These are phyloP conservation scores for Mrakia gelida DNA, from an alignment of 768 basidiomycete genomes.

Conservation along the genomic window DNA sequence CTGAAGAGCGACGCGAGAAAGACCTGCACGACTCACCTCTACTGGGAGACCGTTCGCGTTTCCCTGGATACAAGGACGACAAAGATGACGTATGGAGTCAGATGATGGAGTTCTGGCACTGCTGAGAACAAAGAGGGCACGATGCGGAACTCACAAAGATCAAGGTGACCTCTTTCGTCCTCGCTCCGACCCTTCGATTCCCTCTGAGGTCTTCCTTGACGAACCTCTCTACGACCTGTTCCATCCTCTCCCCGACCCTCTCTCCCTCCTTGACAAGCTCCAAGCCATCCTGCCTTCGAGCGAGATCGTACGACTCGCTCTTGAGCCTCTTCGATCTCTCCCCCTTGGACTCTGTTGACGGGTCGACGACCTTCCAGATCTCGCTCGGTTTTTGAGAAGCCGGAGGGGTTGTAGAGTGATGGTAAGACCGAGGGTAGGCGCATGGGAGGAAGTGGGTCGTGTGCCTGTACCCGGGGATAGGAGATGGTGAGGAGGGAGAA, in stretches of 20 bases:
- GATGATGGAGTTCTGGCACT: neutral
- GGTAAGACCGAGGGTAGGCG: neutral
- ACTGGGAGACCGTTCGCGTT: slow-evolving; percentile 6
- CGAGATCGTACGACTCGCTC: neutral
- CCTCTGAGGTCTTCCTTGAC: neutral
- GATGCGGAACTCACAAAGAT: neutral
- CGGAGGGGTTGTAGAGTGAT: neutral
- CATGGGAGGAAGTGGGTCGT: neutral
- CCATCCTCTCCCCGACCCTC: neutral
- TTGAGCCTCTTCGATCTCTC: neutral
- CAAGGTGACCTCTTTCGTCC: slow-evolving; percentile 1
- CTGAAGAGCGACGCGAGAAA: neutral
- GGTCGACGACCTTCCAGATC: neutral
- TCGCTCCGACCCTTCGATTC: neutral
- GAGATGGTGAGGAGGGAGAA: neutral
- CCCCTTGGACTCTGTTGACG: neutral
- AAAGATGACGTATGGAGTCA: neutral
- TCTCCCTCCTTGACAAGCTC: neutral
- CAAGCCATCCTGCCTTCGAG: too few species aligned
- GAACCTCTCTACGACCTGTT: slow-evolving; percentile 8
- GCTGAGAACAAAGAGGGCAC: too few species aligned
- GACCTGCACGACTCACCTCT: neutral
- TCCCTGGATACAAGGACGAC: neutral
- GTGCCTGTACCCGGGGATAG: neutral
- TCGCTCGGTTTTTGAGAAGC: neutral